Base-by-base conservation (phyloP, 2,329 filamentous ascomycete species). In the Blastomyces percursus region DNA sequence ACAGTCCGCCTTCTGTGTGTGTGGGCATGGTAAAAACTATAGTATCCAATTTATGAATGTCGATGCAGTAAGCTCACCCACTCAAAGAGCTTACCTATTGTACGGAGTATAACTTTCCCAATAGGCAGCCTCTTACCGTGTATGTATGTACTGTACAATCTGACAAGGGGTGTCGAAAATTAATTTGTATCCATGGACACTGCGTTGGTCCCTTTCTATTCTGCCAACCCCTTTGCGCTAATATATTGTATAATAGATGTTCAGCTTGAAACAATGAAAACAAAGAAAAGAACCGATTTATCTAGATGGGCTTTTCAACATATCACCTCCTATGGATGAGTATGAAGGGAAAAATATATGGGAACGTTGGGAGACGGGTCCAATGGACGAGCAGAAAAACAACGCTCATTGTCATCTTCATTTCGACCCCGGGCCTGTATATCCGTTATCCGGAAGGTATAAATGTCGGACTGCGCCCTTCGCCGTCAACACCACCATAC, bases 401-500 rank as follows among this genome's bases (percentile, higher is more conserved):
- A n/a, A 63, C 27, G 42, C 42, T 48, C 12, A 50, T 51, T 51
- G 5, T 5, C 3, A 24, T 27, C 21, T 51, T 51, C 48, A 71
- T 67, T 81, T 77, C 71, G 78, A 81, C 74, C 83, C 88, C 68
- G 82, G 93, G 74, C 85, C 89, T 67, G 84, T 81, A 80, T 99
- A 99, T 71, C 88, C 86, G 72, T 89, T 89, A 80, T 99, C 93
- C 52, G 94, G 94, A 72, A 99, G 83, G 77, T 97, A 99, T 74
- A 99, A 78, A 81, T 97, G 94, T 78, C 94, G 86, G 78, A 94
- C 86, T 7, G 93, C 92, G 44, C 94, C 94, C 73, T 89, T 86
- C 71, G 86, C 86, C 66, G 93, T 99, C 77, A 99, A 79, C 64
- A 99, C 94, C 66, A 97, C 93, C 90, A 99, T 91, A 70, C 94